Conservation (phyloP, 225 moss, liverwort and hornwort species). For the Sphagnum tenellum region DNA sequence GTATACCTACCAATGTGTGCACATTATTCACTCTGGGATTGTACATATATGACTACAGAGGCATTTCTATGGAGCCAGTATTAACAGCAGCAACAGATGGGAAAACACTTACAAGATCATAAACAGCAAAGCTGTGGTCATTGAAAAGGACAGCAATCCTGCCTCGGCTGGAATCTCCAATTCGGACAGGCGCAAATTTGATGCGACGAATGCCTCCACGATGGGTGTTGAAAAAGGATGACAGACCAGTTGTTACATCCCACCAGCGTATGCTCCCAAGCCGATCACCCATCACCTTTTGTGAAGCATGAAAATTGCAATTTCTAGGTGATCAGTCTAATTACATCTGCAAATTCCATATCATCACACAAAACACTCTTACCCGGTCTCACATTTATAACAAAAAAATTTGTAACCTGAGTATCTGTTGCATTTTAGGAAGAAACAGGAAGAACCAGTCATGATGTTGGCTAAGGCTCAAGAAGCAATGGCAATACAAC, state of each 20-base stretch:
- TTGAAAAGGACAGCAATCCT: conserved; percentile 97
- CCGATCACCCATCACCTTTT: conserved; percentile 96
- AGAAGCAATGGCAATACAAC: too few species aligned
- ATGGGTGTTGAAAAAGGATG: conserved; percentile 90
- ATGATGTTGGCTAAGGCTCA: too few species aligned
- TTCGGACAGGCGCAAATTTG: conserved; percentile 93
- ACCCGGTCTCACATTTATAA: too few species aligned
- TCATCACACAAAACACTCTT: too few species aligned
- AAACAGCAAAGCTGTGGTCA: conserved; percentile 96
- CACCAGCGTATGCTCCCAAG: conserved; percentile 95
- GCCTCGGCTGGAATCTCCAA: conserved; percentile 90
- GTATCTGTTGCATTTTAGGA: too few species aligned
- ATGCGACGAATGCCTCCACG: conserved; percentile 88
- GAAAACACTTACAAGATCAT: conserved; percentile 74
- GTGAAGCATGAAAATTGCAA: background rate
- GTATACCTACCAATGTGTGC: too few species aligned
- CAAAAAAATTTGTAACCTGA: too few species aligned
- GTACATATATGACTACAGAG: background rate
- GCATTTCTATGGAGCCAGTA: background rate
- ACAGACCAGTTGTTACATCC: conserved; percentile 88
- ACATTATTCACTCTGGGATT: too few species aligned
- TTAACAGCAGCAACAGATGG: background rate
- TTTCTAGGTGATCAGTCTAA: background rate
- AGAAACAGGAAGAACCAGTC: too few species aligned
- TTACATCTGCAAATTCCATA: too few species aligned